A percentile compares a stretch with the other conserved stretches of the same genome.
Evolutionary conservation across 495 filamentous ascomycete genomes (phyloP).

Genomic region (Aspergillus asperescens): DNA sequence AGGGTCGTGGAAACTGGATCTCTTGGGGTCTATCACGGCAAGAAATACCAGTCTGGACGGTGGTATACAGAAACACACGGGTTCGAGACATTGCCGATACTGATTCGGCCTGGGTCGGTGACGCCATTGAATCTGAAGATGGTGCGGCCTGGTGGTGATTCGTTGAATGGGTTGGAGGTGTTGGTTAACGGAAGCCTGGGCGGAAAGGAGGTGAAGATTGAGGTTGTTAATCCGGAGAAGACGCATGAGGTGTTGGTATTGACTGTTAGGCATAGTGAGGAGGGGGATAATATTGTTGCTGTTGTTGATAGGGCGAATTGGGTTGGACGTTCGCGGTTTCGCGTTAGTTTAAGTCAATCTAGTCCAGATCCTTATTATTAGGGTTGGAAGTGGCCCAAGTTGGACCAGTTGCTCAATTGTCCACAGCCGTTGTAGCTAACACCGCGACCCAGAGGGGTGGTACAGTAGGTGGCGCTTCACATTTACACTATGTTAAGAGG

Average conservation of each 20-base stretch:
- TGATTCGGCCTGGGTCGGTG: constrained; percentile 36
- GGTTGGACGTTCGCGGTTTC: no score
- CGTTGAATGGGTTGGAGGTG: constrained; percentile 34
- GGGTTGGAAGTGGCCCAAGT: no score
- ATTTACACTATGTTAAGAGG: no score
- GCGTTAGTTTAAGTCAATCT: no score
- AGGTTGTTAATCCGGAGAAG: constrained; percentile 33
- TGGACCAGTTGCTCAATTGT: no score
- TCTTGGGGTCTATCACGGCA: constrained; percentile 41
- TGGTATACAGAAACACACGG: constrained; percentile 44
- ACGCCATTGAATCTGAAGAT: constrained; percentile 32
- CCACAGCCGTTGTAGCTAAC: no score
- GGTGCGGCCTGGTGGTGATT: constrained; percentile 32
- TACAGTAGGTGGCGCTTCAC: no score
- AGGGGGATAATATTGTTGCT: constrained; percentile 5
- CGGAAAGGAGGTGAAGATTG: constrained; percentile 19
- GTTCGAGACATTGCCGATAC: constrained; percentile 38
- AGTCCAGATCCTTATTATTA: no score
- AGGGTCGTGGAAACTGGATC: constrained; percentile 56
- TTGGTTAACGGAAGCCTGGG: constrained; percentile 36
- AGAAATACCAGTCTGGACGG: constrained; percentile 34
- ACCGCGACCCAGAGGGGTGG: no score
- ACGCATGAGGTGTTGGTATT: constrained; percentile 30
- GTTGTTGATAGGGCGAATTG: constrained; percentile 11
- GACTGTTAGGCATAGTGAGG: constrained; percentile 7